Conservation (phyloP, 2,329 filamentous ascomycete genomes). For the Sporothrix luriei region DNA sequence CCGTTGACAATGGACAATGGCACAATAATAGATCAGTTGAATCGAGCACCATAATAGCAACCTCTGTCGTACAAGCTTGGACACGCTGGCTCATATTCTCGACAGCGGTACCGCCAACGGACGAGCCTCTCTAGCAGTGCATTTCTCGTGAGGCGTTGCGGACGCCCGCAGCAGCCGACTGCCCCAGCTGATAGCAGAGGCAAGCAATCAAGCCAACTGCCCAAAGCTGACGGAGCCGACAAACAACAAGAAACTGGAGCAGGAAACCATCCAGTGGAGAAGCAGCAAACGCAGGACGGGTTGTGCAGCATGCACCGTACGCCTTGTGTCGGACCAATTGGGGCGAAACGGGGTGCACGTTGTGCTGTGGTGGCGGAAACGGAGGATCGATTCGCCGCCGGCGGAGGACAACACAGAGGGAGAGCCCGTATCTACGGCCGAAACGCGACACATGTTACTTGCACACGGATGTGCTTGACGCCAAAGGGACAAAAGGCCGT, state of each 20-base stretch:
- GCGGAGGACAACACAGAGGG: slow-evolving; percentile 11
- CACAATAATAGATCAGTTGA: neutral
- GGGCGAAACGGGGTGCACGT: neutral
- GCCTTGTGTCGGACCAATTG: slow-evolving; percentile 3
- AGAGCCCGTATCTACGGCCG: slow-evolving; percentile 18
- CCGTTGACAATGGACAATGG: neutral
- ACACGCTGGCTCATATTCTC: neutral
- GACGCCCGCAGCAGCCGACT: slow-evolving; percentile 6
- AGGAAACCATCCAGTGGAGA: neutral
- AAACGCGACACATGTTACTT: neutral
- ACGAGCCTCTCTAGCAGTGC: neutral
- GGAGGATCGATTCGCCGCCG: slow-evolving; percentile 9
- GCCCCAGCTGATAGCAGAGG: neutral
- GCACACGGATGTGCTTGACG: neutral
- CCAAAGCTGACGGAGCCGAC: neutral
- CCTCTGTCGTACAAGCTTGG: neutral
- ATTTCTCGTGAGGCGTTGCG: slow-evolving; percentile 18
- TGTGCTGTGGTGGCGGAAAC: slow-evolving; percentile 21
- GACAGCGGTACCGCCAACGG: neutral
- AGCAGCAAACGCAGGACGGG: slow-evolving; percentile 3
- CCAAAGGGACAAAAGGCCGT: neutral
- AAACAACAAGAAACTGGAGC: neutral
- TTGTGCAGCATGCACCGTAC: slow-evolving; percentile 12
- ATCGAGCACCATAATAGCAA: neutral
- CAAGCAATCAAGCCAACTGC: neutral